Base-by-base conservation (phyloP, 179 eudicot genomes). In the Monotropa hypopitys region DNA sequence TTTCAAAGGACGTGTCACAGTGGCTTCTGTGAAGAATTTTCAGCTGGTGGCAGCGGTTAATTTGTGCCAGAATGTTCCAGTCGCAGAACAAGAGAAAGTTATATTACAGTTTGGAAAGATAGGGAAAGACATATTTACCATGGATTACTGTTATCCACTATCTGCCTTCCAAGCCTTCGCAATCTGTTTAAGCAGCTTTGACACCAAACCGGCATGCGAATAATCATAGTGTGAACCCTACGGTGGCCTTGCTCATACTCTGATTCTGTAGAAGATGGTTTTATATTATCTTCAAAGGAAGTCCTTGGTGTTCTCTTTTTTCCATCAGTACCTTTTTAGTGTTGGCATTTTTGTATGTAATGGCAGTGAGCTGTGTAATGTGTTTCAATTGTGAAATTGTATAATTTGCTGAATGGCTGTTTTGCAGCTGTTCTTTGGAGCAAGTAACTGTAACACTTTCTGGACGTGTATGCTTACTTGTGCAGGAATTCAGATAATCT, bases 121-220 rank as follows among this genome's bases (percentile, higher is more conserved):
- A 42, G 90, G 89, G 47, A 85, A 88, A 77, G 91, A 88, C 78
- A 80, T 87, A 26, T 88, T 88, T 71, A 85, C 91, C 20, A 87
- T 88, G 91, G 91, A 88, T 51, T 88, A 84, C 75, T 67, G 81
- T 56, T 88, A 88, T 63, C 91, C 90, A 4, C 83, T 88, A 13
- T 85, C 90, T 35, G 87, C 89, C 43, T 88, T 87, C 71, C 90
- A 87, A 79, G 88, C 90, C 35, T 88, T 88, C n/a, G 86, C 91
- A 57, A 81, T 87, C 80, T 87, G 89, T 79, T 78, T 88, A 71
- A 88, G 86, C 80, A 88, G 88, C 79, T 88, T 86, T 61, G 91
- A 85, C 80, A 88, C 88, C 13, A 88, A 87, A 76, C 90, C 90
- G 20, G 88, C 81, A n/a, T 87, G 90, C 50, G 91, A 88, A 79